Percentiles rank a stretch among this genome's conserved stretches.
Evolutionary conservation across 331 rosid species (phyloP).

Genomic region (Ulmus americana): DNA sequence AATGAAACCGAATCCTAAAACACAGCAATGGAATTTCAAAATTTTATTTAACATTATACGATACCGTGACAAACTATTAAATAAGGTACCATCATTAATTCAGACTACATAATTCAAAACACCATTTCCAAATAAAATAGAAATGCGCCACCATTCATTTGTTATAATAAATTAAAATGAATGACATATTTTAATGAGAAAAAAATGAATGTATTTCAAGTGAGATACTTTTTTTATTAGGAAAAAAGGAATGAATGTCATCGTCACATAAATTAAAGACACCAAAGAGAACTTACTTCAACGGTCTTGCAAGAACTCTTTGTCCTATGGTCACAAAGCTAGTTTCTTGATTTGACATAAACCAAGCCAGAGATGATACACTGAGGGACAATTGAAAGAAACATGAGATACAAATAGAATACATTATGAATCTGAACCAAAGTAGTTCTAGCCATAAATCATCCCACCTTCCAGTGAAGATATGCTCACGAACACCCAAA

Average conservation of each 20-base stretch:
- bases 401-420: constrained; percentile 14
- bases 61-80: constrained; percentile 1
- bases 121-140: constrained; percentile 1
- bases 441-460: constrained; percentile 4
- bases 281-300: constrained; percentile 56
- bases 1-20: constrained; percentile 88
- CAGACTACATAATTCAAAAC: not conserved
- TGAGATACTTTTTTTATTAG: no score
- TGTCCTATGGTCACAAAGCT: constrained; percentile 96
- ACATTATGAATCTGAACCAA: constrained; percentile 15
- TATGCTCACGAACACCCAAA: constrained; percentile 92
- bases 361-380: constrained; percentile 98
- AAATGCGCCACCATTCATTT: not conserved
- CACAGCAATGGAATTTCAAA: constrained; percentile 22
- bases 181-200: constrained; percentile 1
- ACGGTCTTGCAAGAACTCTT: constrained; percentile 91
- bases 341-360: constrained; percentile 98
- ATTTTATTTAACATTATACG: not conserved
- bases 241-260: no score
- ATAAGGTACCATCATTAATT: not conserved
- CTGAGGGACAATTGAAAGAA: constrained; percentile 35
- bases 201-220: no score
- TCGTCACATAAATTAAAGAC: constrained; percentile 13
- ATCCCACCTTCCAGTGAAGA: constrained; percentile 87
- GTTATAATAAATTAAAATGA: not conserved